phyloP scores from a whole-genome alignment of 495 filamentous ascomycete genomes.

The Aspergillus avenaceus region DNA sequence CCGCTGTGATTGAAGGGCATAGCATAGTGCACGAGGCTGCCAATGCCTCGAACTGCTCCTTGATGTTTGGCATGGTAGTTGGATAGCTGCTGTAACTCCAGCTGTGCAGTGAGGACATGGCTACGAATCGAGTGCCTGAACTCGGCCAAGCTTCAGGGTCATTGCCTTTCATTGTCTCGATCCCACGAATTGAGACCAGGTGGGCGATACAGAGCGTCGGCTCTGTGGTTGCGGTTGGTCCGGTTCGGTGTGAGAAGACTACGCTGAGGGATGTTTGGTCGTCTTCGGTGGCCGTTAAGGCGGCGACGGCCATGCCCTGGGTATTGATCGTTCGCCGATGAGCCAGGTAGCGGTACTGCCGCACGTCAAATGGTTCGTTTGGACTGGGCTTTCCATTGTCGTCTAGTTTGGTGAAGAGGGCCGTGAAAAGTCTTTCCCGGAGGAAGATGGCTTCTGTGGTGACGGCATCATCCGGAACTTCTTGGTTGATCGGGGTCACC shows the following conservation, averaged over 20 bases:
- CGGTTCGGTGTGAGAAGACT: constrained; percentile 29
- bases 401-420: constrained; percentile 15
- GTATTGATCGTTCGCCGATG: constrained; percentile 43
- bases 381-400: background rate
- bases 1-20: no score
- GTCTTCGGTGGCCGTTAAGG: constrained; percentile 17
- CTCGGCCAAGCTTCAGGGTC: no score
- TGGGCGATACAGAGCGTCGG: constrained; percentile 24
- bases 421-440: constrained; percentile 15
- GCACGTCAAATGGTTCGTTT: constrained; percentile 8
- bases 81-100: constrained; percentile 45
- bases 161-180: constrained; percentile 10
- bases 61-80: constrained; percentile 25
- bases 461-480: background rate
- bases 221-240: constrained; percentile 17
- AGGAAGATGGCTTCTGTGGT: constrained; percentile 21
- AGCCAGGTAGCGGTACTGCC: constrained; percentile 30
- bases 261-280: constrained; percentile 17
- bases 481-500: background rate
- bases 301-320: constrained; percentile 27
- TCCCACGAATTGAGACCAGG: constrained; percentile 34
- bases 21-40: constrained; percentile 1
- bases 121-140: no score
- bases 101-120: constrained; percentile 33
- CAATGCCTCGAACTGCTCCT: constrained; percentile 17